A percentile compares a stretch with the other conserved stretches of the same genome.
These are phyloP conservation scores for Thermothelomyces thermophilus DNA, from an alignment of 2,329 filamentous ascomycete genomes.

Conservation along the genomic window DNA sequence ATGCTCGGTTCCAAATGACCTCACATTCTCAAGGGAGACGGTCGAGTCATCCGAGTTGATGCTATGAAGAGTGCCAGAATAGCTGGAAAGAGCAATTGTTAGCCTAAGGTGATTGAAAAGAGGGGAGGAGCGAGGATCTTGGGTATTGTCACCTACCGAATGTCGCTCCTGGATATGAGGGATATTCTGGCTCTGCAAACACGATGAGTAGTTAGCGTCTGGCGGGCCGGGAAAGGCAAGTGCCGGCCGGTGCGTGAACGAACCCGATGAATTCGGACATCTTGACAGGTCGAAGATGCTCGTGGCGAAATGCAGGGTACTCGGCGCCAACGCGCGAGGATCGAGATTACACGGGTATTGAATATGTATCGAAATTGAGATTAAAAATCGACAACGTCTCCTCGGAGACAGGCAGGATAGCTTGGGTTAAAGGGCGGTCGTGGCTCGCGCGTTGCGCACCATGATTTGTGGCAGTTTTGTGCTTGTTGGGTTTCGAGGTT, in stretches of 20 bases:
- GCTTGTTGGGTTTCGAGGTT: slow-evolving; percentile 12
- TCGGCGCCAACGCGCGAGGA: slow-evolving; percentile 1
- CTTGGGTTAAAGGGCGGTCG: slow-evolving; percentile 7
- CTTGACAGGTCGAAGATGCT: slow-evolving; percentile 3
- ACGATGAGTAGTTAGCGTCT: slow-evolving; percentile 6
- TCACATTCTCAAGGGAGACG: slow-evolving; percentile 93
- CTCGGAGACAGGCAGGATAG: slow-evolving; percentile 3
- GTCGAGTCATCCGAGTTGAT: slow-evolving; percentile 98
- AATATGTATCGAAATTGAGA: background rate
- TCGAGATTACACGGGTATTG: slow-evolving; percentile 9
- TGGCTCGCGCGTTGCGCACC: slow-evolving; percentile 14
- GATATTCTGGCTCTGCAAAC: slow-evolving; percentile 72
- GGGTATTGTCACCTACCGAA: slow-evolving; percentile 59
- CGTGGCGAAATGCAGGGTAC: slow-evolving; percentile 11
- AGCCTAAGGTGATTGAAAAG: slow-evolving; percentile 7
- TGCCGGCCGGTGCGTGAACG: slow-evolving; percentile 24
- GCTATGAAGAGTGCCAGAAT: slow-evolving; percentile 91
- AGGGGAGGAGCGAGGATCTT: too few relatives aligned
- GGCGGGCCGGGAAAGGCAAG: background rate
- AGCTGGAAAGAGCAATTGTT: slow-evolving; percentile 50
- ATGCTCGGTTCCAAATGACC: slow-evolving; percentile 89
- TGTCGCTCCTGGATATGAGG: slow-evolving; percentile 94
- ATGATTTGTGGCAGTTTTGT: slow-evolving; percentile 13
- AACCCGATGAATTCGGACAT: slow-evolving; percentile 60
- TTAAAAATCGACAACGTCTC: slow-evolving; percentile 1